Evolutionary conservation across 306 rosid genomes (phyloP), one percentile per base, ranked within the genome.

Genomic region (Comarum palustre): DNA sequence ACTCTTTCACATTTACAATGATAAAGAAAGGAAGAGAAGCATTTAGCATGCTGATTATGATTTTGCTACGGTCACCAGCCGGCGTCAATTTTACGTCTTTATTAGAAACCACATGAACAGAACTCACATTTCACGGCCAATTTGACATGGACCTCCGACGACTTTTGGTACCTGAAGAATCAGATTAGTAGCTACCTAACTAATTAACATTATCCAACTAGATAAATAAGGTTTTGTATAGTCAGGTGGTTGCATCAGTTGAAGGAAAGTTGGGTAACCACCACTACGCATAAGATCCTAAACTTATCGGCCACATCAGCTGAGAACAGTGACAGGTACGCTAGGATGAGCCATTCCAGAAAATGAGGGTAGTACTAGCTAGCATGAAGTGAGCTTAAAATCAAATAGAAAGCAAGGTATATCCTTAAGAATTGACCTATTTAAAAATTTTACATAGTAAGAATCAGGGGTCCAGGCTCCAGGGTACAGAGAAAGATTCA

Each of bases 361-460:
- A 17, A 68, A 47, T 47, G 73, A 69, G 34, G 39, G 32, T 50
- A 1, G 73, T 22, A n/a, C n/a, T n/a, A n/a, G n/a, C n/a, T n/a
- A n/a, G n/a, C n/a, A 57, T 36, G 60, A 62, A 24, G 19, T n/a
- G 60, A 11, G 14, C 31, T 24, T 68, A 6, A 13, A 8, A 4
- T 38, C 4, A 46, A 9, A 41, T 20, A 19, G 19, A 27, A 36
- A 69, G 64, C 71, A 77, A 69, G 71, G 80, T 57, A 75, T 76
- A 11, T 11, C 64, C 58, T 43, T 2, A 73, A 60, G 46, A 57
- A 16, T 2, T 59, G 47, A 58, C 54, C 75, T 24, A 71, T 66
- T 29, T 71, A 8, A 11, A 50, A 32, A 1, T 36, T 39, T 47
- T n/a, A 22, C 50, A 71, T 20, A 4, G 16, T 25, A 13, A 57